A percentile compares a stretch with the other conserved stretches of the same genome.
phyloP scores from a whole-genome alignment of 352 stramenopile genomes.

The Phytophthora crassamura region DNA sequence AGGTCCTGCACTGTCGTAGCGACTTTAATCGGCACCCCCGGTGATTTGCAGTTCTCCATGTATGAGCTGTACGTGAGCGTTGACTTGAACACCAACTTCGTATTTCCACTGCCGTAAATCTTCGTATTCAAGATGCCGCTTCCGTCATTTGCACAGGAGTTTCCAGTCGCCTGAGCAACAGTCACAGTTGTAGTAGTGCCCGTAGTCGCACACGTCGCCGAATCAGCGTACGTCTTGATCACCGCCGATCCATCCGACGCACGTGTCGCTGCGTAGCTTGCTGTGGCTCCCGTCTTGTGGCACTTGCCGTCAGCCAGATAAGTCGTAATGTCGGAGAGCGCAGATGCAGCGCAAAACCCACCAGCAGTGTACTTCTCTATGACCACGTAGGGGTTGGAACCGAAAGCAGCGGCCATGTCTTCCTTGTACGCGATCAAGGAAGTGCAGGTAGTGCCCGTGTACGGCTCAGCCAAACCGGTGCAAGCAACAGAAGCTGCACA shows the following conservation, averaged over 20 bases:
- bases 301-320: too few relatives aligned
- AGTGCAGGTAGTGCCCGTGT: not conserved
- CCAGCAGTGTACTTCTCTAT: not conserved
- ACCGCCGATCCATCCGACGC: too few relatives aligned
- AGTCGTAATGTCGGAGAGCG: too few relatives aligned
- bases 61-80: not conserved
- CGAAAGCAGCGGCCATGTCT: not conserved
- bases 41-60: not conserved
- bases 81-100: not conserved
- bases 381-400: not conserved
- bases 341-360: not conserved
- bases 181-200: not conserved
- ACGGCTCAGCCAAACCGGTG: not conserved
- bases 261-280: too few relatives aligned
- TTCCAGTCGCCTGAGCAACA: constrained; percentile 3
- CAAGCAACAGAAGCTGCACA: too few relatives aligned
- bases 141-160: constrained; percentile 1
- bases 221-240: too few relatives aligned
- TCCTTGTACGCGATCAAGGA: not conserved
- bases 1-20: not conserved
- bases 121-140: constrained; percentile 11
- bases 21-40: not conserved
- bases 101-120: constrained; percentile 5
- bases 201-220: too few relatives aligned
- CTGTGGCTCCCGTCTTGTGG: too few relatives aligned